Conservation (phyloP, 495 filamentous ascomycete species). For the Daldinia grandis region DNA sequence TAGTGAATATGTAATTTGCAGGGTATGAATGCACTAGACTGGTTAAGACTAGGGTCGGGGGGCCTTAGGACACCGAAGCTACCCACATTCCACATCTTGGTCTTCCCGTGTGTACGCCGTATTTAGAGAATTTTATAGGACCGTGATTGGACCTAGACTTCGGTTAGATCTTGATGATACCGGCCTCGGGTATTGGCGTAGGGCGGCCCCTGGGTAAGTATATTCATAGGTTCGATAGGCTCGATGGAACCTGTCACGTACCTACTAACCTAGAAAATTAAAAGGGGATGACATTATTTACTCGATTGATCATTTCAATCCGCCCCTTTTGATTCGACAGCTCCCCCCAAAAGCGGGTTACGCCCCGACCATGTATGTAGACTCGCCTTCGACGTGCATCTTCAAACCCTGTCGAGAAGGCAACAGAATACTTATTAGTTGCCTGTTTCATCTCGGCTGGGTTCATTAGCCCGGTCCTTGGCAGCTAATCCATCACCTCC, state of each 20-base stretch:
- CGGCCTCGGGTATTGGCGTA: constrained; percentile 2
- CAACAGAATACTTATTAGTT: not conserved
- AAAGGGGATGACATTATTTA: not conserved
- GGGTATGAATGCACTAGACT: not conserved
- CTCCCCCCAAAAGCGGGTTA: not conserved
- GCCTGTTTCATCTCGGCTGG: constrained; percentile 27
- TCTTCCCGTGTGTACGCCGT: constrained; percentile 12
- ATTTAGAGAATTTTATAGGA: constrained; percentile 25
- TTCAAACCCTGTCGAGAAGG: not conserved
- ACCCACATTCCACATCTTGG: not conserved
- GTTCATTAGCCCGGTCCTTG: not conserved
- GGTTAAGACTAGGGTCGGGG: constrained; percentile 10
- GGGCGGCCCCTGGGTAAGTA: not conserved
- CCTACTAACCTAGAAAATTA: no score
- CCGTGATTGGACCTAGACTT: not conserved
- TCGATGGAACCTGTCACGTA: no score
- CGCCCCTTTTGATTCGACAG: not conserved
- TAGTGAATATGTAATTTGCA: not conserved
- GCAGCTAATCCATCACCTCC: not conserved
- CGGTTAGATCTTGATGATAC: constrained; percentile 18
- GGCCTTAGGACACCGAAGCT: constrained; percentile 13
- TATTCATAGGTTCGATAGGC: no score
- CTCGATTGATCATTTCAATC: not conserved
- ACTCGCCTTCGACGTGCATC: not conserved
- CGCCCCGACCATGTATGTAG: not conserved